A percentile compares a stretch with the other conserved stretches of the same genome.
Evolutionary conservation across 169 alveolate species (phyloP).

Genomic region (Plasmodium malariae): DNA sequence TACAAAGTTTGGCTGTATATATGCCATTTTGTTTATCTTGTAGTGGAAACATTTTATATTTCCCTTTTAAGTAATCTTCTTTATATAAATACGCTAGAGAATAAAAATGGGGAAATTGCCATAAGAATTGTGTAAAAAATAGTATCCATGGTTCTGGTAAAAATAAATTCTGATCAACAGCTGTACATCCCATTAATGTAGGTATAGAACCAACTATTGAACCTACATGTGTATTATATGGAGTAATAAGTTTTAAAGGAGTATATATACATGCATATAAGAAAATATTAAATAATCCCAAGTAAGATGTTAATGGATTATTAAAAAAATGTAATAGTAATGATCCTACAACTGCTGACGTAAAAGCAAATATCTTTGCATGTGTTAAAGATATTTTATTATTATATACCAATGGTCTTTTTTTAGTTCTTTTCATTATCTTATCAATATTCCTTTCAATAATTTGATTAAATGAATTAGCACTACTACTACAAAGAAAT

Average conservation of each 20-base stretch:
- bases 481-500: conserved; percentile 85
- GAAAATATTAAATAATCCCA: conserved; percentile 60
- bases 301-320: conserved; percentile 49
- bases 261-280: conserved; percentile 74
- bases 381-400: conserved; percentile 36
- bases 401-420: conserved; percentile 77
- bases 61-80: conserved; percentile 85
- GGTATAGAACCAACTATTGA: conserved; percentile 88
- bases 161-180: conserved; percentile 80
- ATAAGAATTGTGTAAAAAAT: conserved; percentile 81
- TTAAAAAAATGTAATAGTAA: conserved; percentile 34
- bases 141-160: conserved; percentile 83
- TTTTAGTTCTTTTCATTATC: conserved; percentile 83
- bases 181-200: conserved; percentile 84
- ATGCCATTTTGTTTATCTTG: conserved; percentile 83
- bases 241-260: conserved; percentile 72
- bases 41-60: conserved; percentile 83
- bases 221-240: conserved; percentile 87
- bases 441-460: conserved; percentile 82
- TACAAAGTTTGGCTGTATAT: conserved; percentile 82
- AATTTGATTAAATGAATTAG: conserved; percentile 85
- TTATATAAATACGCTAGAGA: conserved; percentile 86
- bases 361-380: conserved; percentile 62
- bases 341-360: conserved; percentile 46
- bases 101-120: conserved; percentile 89